Base-by-base conservation (phyloP, 305 asterid genomes). In the Fraxinus velutina region DNA sequence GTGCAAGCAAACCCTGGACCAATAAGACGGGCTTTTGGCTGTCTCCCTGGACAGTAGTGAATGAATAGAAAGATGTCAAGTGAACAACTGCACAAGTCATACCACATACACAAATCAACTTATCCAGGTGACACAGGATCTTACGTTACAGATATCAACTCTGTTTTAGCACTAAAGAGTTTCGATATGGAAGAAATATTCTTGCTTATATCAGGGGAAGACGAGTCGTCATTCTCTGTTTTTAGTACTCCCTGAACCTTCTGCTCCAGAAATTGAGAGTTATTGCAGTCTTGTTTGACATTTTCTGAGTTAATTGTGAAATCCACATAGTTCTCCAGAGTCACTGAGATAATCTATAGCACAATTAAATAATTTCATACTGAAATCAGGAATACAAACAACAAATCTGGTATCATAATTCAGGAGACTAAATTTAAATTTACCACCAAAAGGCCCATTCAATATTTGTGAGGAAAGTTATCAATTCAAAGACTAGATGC, bases 241-340 rank as follows among this genome's bases (percentile, higher is more conserved):
- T 76, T 83, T 17, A 83, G 75, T 64, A 88, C 86, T 80, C 83
- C 86, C 15, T 84, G 83, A 33, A 82, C 82, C 91, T 83, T 83
- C 33, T 76, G 87, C 22, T 81, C 87, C 2, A 78, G 57, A 36
- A 79, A 57, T 71, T 83, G 81, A 62, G 81, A 78, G 57, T 55
- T 72, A 75, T 62, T 79, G 32, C 60, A 71, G 57, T 77, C 88
- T 32, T 55, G 77, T 62, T 82, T 83, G 36, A n/a, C 80, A 80
- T 62, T 64, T 73, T 85, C 86, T 78, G 82, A 70, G 77, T 83
- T 37, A 79, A 74, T 75, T 73, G 86, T 73, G 42, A 78, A 30
- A 37, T 84, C 89, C 82, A 86, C 73, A 85, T 73, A 87, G 81
- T 89, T 89, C 87, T 89, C 92, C 87, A 89, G 83, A 78, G 90